Evolutionary conservation across 1,284 basidiomycete genomes (phyloP).

Genomic region (Leccinum cinnamomeum): DNA sequence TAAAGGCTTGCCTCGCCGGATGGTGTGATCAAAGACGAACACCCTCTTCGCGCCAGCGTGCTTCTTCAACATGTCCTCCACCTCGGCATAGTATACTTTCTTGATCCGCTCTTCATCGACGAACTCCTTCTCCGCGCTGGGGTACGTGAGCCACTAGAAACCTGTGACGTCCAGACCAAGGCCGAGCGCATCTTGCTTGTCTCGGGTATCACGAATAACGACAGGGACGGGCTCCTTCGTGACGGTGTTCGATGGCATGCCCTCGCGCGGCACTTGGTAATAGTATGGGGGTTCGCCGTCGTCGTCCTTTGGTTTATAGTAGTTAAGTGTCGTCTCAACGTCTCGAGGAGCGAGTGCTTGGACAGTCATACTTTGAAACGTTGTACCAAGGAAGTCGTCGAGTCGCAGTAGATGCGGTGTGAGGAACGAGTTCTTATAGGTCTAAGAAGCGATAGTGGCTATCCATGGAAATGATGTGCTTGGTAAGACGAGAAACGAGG

Average conservation of each 20-base stretch:
- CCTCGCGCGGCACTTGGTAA: neutral
- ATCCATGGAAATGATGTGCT: too few species aligned
- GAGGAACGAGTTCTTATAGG: too few species aligned
- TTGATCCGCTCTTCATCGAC: conserved; percentile 39
- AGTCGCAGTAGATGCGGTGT: too few species aligned
- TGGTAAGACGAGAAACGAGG: too few species aligned
- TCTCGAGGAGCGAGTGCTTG: too few species aligned
- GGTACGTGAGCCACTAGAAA: conserved; percentile 8
- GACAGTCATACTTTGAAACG: too few species aligned
- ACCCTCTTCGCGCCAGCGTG: conserved; percentile 40
- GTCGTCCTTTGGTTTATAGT: too few species aligned
- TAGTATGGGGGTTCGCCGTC: neutral
- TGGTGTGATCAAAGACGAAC: conserved; percentile 45
- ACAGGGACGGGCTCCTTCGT: neutral
- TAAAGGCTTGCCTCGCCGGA: conserved; percentile 31
- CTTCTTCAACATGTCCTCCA: conserved; percentile 42
- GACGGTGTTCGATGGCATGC: neutral
- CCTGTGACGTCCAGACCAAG: neutral
- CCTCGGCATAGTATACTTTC: conserved; percentile 29
- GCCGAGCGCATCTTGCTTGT: neutral
- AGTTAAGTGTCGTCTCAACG: too few species aligned
- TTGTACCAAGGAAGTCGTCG: too few species aligned
- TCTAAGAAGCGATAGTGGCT: too few species aligned
- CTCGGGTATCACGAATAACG: neutral
- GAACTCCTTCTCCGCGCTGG: conserved; percentile 40